Base-by-base conservation (phyloP, 192 early-diverging fungal genomes). In the Coemansia guatemalensis region DNA sequence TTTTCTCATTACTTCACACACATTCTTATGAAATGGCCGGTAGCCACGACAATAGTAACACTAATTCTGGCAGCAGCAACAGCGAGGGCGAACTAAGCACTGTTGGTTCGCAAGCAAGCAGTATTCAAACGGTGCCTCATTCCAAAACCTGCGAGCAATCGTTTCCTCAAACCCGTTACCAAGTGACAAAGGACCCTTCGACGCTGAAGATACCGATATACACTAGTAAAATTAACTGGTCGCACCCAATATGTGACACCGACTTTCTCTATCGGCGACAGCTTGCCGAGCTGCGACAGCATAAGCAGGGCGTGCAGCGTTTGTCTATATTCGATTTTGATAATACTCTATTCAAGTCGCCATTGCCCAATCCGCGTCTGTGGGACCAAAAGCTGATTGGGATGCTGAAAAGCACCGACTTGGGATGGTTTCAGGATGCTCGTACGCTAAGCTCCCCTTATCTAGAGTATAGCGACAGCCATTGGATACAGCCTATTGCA, bases 291-390 rank as follows among this genome's bases (percentile, higher is more conserved):
- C 59, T 81, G 51, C 68, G 78, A 11, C 61, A 55, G 62, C 53
- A 47, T 59, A 74, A 69, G 56, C 32, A 56, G 3, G 62, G 59
- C 2, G 67, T 68, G 51, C 69, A 67, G 14, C 66, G 73, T 20
- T 56, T 83, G 41, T 52, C 69, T 3, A 76, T 88, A 21, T 86
- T 88, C 62, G 87, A 88, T 65, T 88, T 88, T 82, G 87, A 88
- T 67, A 84, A 85, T 62, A 88, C 87, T 12, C 69, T 88, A 52
- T 88, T 86, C 68, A 75, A 76, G 25, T 86, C 87, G 21, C 87
- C 87, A 2, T 59, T 76, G 24, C 85, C 87, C 7, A 88, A 85
- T 55, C 83, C 83, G 14, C 64, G 71, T 9, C 79, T 88, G 32
- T 88, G 87, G 87, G 84, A 85, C 50, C 61, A 56, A 3, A 70